Percentiles rank a stretch among this genome's conserved stretches.
phyloP scores from a whole-genome alignment of 2,329 filamentous ascomycete genomes.

The Gnomoniopsis smithogilvyi region DNA sequence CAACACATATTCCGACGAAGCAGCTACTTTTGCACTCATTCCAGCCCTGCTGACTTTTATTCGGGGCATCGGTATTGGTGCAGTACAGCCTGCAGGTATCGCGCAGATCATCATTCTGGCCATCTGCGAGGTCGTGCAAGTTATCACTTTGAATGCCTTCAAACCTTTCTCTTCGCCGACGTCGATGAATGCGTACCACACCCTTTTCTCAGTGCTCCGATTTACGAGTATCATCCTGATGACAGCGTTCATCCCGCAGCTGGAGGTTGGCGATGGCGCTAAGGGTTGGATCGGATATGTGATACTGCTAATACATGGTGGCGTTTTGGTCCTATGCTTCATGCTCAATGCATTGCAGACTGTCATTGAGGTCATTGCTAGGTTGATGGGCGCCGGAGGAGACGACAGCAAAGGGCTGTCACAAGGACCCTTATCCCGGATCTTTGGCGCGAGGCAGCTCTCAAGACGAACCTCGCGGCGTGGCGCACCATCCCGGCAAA shows the following conservation, averaged over 20 bases:
- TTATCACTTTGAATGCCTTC: conserved; percentile 85
- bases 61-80: conserved; percentile 86
- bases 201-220: conserved; percentile 74
- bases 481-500: conserved; percentile 66
- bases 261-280: conserved; percentile 72
- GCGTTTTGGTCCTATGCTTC: conserved; percentile 86
- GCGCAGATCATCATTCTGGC: conserved; percentile 89
- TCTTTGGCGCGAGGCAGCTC: conserved; percentile 87
- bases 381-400: conserved; percentile 77
- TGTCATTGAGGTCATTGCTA: conserved; percentile 80
- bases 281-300: conserved; percentile 96
- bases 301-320: conserved; percentile 80
- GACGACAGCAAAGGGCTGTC: conserved; percentile 67
- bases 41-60: conserved; percentile 82
- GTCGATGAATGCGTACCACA: conserved; percentile 96
- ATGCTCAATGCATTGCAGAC: conserved; percentile 90
- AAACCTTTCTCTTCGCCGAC: conserved; percentile 86
- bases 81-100: conserved; percentile 87
- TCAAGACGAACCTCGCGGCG: conserved; percentile 67
- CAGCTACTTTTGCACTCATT: conserved; percentile 83
- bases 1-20: conserved; percentile 95
- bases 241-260: conserved; percentile 78
- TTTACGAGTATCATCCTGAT: conserved; percentile 74
- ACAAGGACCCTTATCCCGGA: conserved; percentile 81
- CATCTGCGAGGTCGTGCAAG: conserved; percentile 88